Evolutionary conservation across 2,329 filamentous ascomycete species (phyloP).

Genomic region (Talaromyces atroroseus): DNA sequence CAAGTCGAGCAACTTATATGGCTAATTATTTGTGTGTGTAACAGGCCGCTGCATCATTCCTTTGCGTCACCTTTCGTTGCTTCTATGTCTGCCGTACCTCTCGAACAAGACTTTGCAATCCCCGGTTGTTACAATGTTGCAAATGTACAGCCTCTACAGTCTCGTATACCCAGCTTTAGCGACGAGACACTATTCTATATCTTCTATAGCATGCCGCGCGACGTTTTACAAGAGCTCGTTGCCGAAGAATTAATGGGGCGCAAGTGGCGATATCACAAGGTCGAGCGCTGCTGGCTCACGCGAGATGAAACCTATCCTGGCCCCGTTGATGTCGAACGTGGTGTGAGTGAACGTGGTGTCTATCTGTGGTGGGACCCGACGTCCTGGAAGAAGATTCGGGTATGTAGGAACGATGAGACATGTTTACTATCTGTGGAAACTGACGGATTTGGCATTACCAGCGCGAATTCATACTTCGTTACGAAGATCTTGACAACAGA

Average conservation of each 20-base stretch:
- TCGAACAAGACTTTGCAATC: conserved; percentile 59
- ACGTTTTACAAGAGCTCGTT: conserved; percentile 61
- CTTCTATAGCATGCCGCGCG: conserved; percentile 63
- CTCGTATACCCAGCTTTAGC: conserved; percentile 54
- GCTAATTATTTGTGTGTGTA: conserved; percentile 27
- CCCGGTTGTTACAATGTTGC: conserved; percentile 61
- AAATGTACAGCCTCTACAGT: conserved; percentile 58
- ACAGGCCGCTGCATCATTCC: conserved; percentile 56
- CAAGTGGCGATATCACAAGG: conserved; percentile 50
- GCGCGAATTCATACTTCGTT: conserved; percentile 46
- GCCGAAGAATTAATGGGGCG: conserved; percentile 55
- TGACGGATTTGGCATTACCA: conserved; percentile 17
- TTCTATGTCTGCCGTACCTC: conserved; percentile 49
- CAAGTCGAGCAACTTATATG: conserved; percentile 2
- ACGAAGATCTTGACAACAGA: conserved; percentile 46
- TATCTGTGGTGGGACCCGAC: conserved; percentile 48
- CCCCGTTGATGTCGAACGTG: conserved; percentile 44
- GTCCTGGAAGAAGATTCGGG: conserved; percentile 46
- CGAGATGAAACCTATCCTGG: conserved; percentile 44
- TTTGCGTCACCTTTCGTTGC: conserved; percentile 61
- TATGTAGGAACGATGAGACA: conserved; percentile 23
- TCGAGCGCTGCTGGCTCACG: conserved; percentile 48
- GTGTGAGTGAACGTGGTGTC: conserved; percentile 46
- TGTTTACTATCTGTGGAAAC: not conserved
- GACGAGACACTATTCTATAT: conserved; percentile 65